Evolutionary conservation across 768 basidiomycete genomes (phyloP), one percentile per base, ranked within the genome.

Genomic region (Termitomyces titanicus): DNA sequence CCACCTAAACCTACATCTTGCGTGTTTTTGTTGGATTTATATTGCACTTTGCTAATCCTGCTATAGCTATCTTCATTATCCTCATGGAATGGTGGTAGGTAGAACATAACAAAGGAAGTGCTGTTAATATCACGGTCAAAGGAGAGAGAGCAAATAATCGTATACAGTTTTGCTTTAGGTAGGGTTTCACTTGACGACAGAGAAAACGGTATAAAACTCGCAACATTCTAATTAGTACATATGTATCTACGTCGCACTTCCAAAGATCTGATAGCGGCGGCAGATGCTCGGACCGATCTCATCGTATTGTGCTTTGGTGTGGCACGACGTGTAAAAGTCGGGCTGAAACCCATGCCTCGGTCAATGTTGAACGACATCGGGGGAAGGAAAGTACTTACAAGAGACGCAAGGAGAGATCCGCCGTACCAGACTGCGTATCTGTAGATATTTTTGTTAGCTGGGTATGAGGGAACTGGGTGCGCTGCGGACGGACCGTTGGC

Each of bases 371-470:
- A 25, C 20, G 22, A 50, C 40, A 15, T 17, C n/a, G n/a, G n/a
- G n/a, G n/a, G 3, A 15, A 2, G 10, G 37, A 4, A 42, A 8
- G 24, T 37, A 24, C 85, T 72, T 61, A 95, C 93, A 63, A 96
- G 79, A 50, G 93, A 94, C 5, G 95, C 97, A 58, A 98, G 80
- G 34, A 98, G 79, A 7, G 92, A 94, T 25, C 97, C 97, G 64
- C 97, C 97, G 64, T 91, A 98, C 97, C 97, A 99, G 29, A 98
- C 97, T 18, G 97, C 97, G 59, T 92, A 89, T 59, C 88, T 89
- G 53, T 33, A n/a, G n/a, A 24, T n/a, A n/a, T n/a, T 47, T 40
- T 42, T 39, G 43, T 34, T 46, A 49, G 48, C 53, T 40, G 66
- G 64, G 29, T 42, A 33, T 25, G 22, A 18, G 51, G 24, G 22